Base-by-base conservation (phyloP, 768 basidiomycete species). In the Xerocomellus chrysenteron region DNA sequence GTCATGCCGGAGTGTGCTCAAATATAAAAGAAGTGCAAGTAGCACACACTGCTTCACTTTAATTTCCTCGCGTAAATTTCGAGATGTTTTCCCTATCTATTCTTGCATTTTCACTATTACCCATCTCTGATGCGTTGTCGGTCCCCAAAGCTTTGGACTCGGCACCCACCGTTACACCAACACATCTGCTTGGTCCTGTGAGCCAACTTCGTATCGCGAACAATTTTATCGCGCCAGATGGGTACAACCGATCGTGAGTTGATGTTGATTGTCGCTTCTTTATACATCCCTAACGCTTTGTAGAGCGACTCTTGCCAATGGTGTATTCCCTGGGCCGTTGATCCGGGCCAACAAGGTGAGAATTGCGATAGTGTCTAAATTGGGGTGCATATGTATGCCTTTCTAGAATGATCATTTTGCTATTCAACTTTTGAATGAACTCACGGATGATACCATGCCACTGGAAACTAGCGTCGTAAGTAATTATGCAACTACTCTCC, bases 391-490 rank as follows among this genome's bases (percentile, higher is more conserved):
- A 65, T 40, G 5, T 5, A 28, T 28, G 3, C 21, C 40, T 50
- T n/a, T 30, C 6, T 28, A 82, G 79, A 73, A 70, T 3, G 71
- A 75, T 28, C 41, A 50, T 0, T 76, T 81, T 59, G 33, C 64
- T 32, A 52, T 85, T 28, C 75, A 77, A 49, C 76, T 84, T 21
- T 58, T 74, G 0, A 77, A 85, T 55, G 42, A 70, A 26, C 67
- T 85, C 37, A 76, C 72, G 3, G 78, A 84, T 55, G 46, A 55
- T 2, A 74, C 74, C 2, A 83, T 84, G 81, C 59, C 76, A 35
- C 70, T 76, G 53, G 71, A 71, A 8, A 86, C 83, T 2, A 80
- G 76, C n/a, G 19, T 70, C 9, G 69, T 71, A 43, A 58, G 69
- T 41, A 5, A 66, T 69, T 40, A 4, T 24, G 1, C 14, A 8